Percentiles rank a stretch among this genome's conserved stretches.
Evolutionary conservation across 2,329 filamentous ascomycete genomes (phyloP).

Genomic region (Dactylellina sp.): DNA sequence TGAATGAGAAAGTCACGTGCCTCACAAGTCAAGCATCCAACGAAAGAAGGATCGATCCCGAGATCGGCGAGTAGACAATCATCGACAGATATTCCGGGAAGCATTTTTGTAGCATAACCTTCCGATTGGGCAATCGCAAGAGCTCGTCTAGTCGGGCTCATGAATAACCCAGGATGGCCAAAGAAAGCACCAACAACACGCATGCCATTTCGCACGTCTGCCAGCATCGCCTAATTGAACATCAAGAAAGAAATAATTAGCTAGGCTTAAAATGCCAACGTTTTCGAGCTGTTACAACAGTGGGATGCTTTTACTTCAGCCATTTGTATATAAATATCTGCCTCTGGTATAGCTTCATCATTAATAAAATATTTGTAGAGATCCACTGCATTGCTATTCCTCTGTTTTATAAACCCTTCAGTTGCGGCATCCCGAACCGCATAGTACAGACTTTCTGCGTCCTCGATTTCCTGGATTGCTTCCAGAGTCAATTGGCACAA

Average conservation of each 20-base stretch:
- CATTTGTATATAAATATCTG: constrained; percentile 23
- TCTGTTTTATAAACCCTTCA: constrained; percentile 31
- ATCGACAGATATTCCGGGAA: constrained; percentile 30
- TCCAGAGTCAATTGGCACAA: constrained; percentile 25
- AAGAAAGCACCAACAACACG: constrained; percentile 28
- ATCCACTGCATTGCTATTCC: constrained; percentile 11
- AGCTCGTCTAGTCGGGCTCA: constrained; percentile 26
- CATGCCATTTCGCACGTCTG: constrained; percentile 3
- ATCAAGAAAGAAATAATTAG: too few relatives aligned
- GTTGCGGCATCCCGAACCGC: constrained; percentile 13
- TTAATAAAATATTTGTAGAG: constrained; percentile 26
- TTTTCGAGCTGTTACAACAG: too few relatives aligned
- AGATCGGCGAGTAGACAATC: constrained; percentile 33
- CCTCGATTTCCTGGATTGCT: constrained; percentile 21
- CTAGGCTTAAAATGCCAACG: too few relatives aligned
- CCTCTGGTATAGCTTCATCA: constrained; percentile 14
- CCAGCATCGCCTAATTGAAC: constrained; percentile 15
- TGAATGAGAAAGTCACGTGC: constrained; percentile 29
- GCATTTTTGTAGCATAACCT: constrained; percentile 21
- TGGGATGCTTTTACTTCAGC: too few relatives aligned
- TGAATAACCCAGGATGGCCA: constrained; percentile 27
- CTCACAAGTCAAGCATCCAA: constrained; percentile 27
- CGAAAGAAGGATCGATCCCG: constrained; percentile 25
- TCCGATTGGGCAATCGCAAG: constrained; percentile 27
- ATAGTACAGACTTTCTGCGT: constrained; percentile 24